Conservation (phyloP, 495 filamentous ascomycete genomes). For the Podospora conica region DNA sequence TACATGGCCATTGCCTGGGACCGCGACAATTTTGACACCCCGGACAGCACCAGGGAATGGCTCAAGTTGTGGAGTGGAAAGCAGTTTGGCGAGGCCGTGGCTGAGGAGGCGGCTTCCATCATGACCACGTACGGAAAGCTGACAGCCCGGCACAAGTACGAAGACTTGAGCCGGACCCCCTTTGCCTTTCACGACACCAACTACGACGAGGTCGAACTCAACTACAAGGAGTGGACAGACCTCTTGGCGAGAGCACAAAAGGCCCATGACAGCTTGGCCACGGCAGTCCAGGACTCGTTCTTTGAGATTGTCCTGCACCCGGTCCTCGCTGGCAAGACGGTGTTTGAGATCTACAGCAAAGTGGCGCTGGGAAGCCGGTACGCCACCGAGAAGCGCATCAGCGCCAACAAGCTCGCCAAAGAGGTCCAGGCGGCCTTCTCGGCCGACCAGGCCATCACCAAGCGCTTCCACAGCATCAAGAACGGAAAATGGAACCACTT, state of each 20-base stretch:
- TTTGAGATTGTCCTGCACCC: constrained; percentile 61
- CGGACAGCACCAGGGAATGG: constrained; percentile 44
- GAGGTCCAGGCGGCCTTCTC: constrained; percentile 48
- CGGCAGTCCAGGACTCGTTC: constrained; percentile 41
- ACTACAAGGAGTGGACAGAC: constrained; percentile 49
- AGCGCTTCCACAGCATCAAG: constrained; percentile 49
- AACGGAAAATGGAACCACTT: constrained; percentile 58
- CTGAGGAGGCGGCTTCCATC: constrained; percentile 38
- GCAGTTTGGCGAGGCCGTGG: constrained; percentile 27
- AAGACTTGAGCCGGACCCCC: constrained; percentile 47
- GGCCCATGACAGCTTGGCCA: constrained; percentile 40
- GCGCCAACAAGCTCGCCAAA: constrained; percentile 43
- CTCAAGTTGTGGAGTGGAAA: constrained; percentile 40
- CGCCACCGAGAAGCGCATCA: constrained; percentile 21
- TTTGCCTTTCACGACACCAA: constrained; percentile 51
- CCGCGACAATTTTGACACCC: constrained; percentile 35
- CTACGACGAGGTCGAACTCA: constrained; percentile 57
- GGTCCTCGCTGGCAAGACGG: constrained; percentile 43
- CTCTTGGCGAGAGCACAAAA: constrained; percentile 43
- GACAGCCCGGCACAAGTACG: constrained; percentile 53
- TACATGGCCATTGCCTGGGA: constrained; percentile 58
- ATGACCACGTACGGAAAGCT: constrained; percentile 53
- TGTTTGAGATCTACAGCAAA: constrained; percentile 33
- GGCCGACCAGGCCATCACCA: constrained; percentile 48
- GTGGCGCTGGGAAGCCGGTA: constrained; percentile 20